Evolutionary conservation across 306 rosid genomes (phyloP).

Genomic region (Rosa rugosa): DNA sequence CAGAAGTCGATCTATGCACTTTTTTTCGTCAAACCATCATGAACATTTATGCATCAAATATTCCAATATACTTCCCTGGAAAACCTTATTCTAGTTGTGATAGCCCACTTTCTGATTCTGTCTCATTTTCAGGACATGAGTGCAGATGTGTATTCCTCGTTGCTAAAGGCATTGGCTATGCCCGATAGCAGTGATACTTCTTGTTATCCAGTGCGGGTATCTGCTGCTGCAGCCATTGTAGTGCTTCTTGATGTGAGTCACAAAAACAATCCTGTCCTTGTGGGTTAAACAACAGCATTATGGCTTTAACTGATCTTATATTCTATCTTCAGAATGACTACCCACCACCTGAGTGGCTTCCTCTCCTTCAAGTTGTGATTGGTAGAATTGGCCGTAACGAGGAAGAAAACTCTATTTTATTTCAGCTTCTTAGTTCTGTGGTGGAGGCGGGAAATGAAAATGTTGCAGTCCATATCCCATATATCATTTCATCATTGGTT

Average conservation of each 20-base stretch:
- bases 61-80: constrained; percentile 6
- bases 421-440: constrained; percentile 77
- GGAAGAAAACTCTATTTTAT: constrained; percentile 64
- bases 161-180: constrained; percentile 72
- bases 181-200: constrained; percentile 57
- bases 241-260: constrained; percentile 73
- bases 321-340: constrained; percentile 72
- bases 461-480: constrained; percentile 72
- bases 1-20: neutral
- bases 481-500: constrained; percentile 53
- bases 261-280: constrained; percentile 25
- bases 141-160: constrained; percentile 67
- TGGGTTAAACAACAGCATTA: constrained; percentile 14
- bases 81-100: constrained; percentile 6
- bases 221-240: constrained; percentile 85
- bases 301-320: constrained; percentile 28
- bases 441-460: constrained; percentile 79
- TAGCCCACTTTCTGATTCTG: neutral
- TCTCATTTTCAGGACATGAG: constrained; percentile 67
- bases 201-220: constrained; percentile 82
- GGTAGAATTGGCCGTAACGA: constrained; percentile 57
- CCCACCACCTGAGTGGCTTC: constrained; percentile 85
- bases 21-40: neutral
- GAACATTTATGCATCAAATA: neutral
- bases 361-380: constrained; percentile 79